These are phyloP conservation scores for Mortierella sp. DNA, from an alignment of 371 early-diverging fungal genomes.

Conservation along the genomic window DNA sequence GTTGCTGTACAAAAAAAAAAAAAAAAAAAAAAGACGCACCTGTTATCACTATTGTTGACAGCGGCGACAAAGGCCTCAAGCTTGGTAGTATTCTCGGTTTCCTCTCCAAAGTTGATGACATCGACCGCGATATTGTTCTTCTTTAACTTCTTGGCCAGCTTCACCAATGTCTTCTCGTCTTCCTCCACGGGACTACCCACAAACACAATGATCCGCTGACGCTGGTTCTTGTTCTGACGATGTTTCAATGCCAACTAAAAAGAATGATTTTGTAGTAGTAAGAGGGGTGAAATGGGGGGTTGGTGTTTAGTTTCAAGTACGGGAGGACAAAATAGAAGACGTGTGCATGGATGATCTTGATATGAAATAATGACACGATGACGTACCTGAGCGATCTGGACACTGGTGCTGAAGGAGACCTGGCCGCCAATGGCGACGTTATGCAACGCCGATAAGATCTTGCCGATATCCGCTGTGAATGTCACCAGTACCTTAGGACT, in stretches of 20 bases:
- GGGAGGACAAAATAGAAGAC: no score
- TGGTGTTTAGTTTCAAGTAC: no score
- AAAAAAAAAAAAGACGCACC: conserved; percentile 59
- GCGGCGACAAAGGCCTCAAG: conserved; percentile 92
- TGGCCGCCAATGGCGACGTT: conserved; percentile 82
- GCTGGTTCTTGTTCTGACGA: conserved; percentile 96
- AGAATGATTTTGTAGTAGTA: no score
- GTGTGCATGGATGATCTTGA: neutral
- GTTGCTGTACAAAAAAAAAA: neutral
- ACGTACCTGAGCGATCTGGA: conserved; percentile 97
- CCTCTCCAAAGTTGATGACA: conserved; percentile 98
- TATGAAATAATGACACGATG: neutral
- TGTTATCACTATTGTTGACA: conserved; percentile 92
- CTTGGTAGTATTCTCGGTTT: conserved; percentile 89
- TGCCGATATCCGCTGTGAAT: conserved; percentile 92
- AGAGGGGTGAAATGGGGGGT: no score
- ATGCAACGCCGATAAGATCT: conserved; percentile 91
- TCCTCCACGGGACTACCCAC: conserved; percentile 91
- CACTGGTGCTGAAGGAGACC: conserved; percentile 84
- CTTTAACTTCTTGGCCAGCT: conserved; percentile 95
- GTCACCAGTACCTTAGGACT: conserved; percentile 97
- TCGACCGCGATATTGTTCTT: conserved; percentile 98
- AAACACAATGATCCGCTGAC: conserved; percentile 95
- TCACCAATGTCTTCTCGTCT: conserved; percentile 90
- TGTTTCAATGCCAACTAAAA: conserved; percentile 95